These are phyloP conservation scores for Colletotrichum sidae DNA, from an alignment of 2,329 filamentous ascomycete species.

Conservation along the genomic window DNA sequence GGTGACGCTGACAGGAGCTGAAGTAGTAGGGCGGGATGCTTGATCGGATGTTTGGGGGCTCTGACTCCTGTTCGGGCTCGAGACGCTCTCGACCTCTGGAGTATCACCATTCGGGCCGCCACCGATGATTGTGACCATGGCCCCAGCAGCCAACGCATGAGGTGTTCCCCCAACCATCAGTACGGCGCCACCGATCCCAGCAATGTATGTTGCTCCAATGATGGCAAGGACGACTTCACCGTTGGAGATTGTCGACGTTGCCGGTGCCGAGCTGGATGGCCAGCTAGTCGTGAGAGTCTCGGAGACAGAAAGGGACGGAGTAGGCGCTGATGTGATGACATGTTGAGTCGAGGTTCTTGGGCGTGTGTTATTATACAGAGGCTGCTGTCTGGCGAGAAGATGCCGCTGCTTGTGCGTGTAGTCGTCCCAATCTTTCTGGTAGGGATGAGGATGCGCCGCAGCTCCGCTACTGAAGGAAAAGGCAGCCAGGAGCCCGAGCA, in stretches of 20 bases:
- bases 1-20: not conserved
- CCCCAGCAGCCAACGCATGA: constrained; percentile 9
- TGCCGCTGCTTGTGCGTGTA: not conserved
- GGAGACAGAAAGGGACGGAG: constrained; percentile 5
- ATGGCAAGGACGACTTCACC: constrained; percentile 7
- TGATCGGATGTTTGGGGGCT: constrained; percentile 2
- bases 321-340: constrained; percentile 7
- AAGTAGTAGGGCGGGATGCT: not conserved
- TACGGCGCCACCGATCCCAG: constrained; percentile 4
- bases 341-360: constrained; percentile 1
- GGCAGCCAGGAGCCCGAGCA: not conserved
- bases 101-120: constrained; percentile 1
- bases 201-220: constrained; percentile 19
- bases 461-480: constrained; percentile 5
- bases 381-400: constrained; percentile 2
- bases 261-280: constrained; percentile 3
- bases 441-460: not conserved
- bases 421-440: not conserved
- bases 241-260: constrained; percentile 2
- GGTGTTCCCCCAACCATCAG: not conserved
- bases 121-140: constrained; percentile 10
- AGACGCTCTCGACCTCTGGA: constrained; percentile 19
- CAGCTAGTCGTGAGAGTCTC: constrained; percentile 4
- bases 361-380: not conserved
- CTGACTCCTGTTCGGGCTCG: not conserved